Evolutionary conservation across 257 asterid species (phyloP).

Genomic region (Solanum ossicruentum): DNA sequence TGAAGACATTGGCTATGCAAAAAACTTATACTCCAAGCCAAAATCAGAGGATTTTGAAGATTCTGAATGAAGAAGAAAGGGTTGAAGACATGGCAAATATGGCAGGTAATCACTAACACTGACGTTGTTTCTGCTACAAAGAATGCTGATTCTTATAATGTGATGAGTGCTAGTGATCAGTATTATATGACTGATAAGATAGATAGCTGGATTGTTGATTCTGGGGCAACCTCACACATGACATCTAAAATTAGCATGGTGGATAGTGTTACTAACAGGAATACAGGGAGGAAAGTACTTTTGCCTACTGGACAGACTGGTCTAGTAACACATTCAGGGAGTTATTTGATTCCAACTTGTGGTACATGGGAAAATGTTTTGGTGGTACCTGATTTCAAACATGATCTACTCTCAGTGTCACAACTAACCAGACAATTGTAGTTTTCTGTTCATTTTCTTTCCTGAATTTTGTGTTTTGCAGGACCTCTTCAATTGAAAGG

Average conservation of each 20-base stretch:
- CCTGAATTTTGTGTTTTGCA: too few species aligned
- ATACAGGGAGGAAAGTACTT: background rate
- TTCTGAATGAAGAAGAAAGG: too few species aligned
- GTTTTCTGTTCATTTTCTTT: too few species aligned
- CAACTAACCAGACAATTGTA: background rate
- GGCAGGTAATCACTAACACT: background rate
- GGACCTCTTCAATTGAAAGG: background rate
- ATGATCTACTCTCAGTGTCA: background rate
- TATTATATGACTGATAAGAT: too few species aligned
- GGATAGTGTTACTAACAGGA: too few species aligned
- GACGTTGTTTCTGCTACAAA: background rate
- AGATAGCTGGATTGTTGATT: too few species aligned
- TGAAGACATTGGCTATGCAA: too few species aligned
- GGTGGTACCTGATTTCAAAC: background rate
- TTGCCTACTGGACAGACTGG: background rate
- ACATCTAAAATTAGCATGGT: background rate
- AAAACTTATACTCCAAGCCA: too few species aligned
- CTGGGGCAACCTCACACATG: background rate
- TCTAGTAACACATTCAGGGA: too few species aligned
- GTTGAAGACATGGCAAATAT: too few species aligned
- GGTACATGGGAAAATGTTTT: background rate
- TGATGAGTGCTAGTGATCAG: background rate
- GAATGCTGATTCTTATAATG: background rate
- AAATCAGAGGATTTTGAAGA: too few species aligned
- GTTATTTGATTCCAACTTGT: background rate